These are phyloP conservation scores for Talaromyces trachyspermus DNA, from an alignment of 495 filamentous ascomycete species.

Conservation along the genomic window DNA sequence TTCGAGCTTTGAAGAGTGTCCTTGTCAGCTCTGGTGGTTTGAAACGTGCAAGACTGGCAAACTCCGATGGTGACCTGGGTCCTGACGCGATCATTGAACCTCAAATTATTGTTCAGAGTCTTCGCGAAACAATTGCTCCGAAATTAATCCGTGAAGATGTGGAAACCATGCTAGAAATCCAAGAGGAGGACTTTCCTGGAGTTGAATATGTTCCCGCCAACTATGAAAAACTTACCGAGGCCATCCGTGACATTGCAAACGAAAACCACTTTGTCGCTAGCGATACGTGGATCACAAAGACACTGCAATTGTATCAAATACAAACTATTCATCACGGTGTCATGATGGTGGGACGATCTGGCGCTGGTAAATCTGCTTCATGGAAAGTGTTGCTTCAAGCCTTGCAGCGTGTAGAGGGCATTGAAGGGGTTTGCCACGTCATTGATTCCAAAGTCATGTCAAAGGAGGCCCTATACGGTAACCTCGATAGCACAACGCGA, in stretches of 20 bases:
- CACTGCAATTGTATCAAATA: constrained; percentile 93
- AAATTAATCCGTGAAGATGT: constrained; percentile 92
- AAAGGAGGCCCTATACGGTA: constrained; percentile 94
- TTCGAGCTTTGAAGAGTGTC: constrained; percentile 96
- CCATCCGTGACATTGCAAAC: constrained; percentile 72
- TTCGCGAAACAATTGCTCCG: constrained; percentile 95
- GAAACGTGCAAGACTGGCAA: constrained; percentile 73
- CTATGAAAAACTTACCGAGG: constrained; percentile 65
- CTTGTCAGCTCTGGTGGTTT: constrained; percentile 93
- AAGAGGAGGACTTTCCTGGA: constrained; percentile 81
- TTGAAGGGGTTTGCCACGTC: constrained; percentile 92
- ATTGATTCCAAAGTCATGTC: constrained; percentile 99
- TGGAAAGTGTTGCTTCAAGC: constrained; percentile 95
- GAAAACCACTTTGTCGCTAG: constrained; percentile 81
- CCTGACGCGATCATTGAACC: constrained; percentile 77
- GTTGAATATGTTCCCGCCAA: constrained; percentile 88
- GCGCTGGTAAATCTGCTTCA: constrained; percentile 86
- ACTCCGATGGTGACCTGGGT: constrained; percentile 46
- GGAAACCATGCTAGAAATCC: constrained; percentile 76
- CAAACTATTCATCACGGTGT: constrained; percentile 97
- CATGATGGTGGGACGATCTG: constrained; percentile 98
- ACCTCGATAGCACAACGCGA: constrained; percentile 87
- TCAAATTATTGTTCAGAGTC: constrained; percentile 98
- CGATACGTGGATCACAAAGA: constrained; percentile 93
- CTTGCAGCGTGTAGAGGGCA: constrained; percentile 78